A percentile compares a stretch with the other conserved stretches of the same genome.
These are phyloP conservation scores for Lactarius evosmus DNA, from an alignment of 768 basidiomycete genomes.

Conservation along the genomic window DNA sequence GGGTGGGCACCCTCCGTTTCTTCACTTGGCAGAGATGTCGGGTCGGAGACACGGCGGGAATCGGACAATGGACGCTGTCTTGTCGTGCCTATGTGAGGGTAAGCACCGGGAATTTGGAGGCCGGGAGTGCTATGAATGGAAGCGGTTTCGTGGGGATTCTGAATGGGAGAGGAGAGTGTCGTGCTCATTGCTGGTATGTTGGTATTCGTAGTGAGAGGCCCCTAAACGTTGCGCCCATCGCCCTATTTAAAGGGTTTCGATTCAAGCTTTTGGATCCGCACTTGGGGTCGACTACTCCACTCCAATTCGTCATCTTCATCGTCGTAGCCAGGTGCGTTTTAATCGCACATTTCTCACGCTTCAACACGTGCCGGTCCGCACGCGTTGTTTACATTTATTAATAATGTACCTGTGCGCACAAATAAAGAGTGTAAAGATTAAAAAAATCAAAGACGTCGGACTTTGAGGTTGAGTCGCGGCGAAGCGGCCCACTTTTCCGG, in stretches of 20 bases:
- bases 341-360: too few relatives aligned
- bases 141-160: background rate
- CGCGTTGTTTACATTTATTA: too few relatives aligned
- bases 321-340: too few relatives aligned
- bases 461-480: too few relatives aligned
- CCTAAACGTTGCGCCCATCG: slow-evolving; percentile 12
- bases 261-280: slow-evolving; percentile 16
- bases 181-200: slow-evolving; percentile 16
- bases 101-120: slow-evolving; percentile 20
- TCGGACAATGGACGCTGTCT: background rate
- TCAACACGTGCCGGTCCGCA: too few relatives aligned
- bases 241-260: slow-evolving; percentile 21
- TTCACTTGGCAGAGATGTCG: slow-evolving; percentile 37
- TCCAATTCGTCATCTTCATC: slow-evolving; percentile 7
- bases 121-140: slow-evolving; percentile 19
- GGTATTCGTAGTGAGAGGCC: slow-evolving; percentile 5
- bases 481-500: too few relatives aligned
- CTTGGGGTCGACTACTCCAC: slow-evolving; percentile 14
- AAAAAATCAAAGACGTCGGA: too few relatives aligned
- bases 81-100: background rate
- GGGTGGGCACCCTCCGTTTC: slow-evolving; percentile 37
- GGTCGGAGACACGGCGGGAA: background rate
- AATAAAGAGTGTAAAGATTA: too few relatives aligned
- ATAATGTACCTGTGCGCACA: too few relatives aligned
- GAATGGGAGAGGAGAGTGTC: slow-evolving; percentile 7